phyloP scores from a whole-genome alignment of 805 yeast genomes.

The Candida khao-thaluensis region DNA sequence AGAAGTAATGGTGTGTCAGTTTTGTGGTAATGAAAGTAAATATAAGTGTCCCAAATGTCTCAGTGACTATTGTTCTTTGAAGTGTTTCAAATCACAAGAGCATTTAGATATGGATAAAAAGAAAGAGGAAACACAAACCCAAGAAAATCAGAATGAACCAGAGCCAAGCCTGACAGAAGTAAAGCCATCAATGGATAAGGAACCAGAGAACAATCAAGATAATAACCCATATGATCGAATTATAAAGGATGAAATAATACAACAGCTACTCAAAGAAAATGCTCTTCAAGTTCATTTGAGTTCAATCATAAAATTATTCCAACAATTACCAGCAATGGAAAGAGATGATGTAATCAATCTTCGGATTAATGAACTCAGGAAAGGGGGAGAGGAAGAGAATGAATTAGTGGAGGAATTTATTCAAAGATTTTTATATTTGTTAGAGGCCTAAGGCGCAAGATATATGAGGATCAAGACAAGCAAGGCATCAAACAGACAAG shows the following conservation, averaged over 20 bases:
- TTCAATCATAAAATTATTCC: slow-evolving; percentile 31
- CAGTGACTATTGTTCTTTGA: slow-evolving; percentile 52
- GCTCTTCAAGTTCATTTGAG: slow-evolving; percentile 57
- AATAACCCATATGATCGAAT: slow-evolving; percentile 28
- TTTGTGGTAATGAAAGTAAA: slow-evolving; percentile 42
- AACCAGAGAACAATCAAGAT: too few species aligned
- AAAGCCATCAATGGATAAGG: neutral
- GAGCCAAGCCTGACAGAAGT: neutral
- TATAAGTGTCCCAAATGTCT: slow-evolving; percentile 59
- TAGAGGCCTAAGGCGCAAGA: too few species aligned
- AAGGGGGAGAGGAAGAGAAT: slow-evolving; percentile 66
- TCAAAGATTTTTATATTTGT: slow-evolving; percentile 25
- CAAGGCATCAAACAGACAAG: too few species aligned
- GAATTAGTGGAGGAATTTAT: slow-evolving; percentile 71
- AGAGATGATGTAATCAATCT: slow-evolving; percentile 58
- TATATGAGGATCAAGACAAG: too few species aligned
- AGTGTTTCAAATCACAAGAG: slow-evolving; percentile 49
- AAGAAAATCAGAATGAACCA: neutral
- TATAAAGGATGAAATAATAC: slow-evolving; percentile 43
- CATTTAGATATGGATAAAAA: slow-evolving; percentile 7
- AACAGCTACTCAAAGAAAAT: slow-evolving; percentile 47
- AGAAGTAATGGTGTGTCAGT: slow-evolving; percentile 28
- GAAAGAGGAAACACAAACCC: neutral
- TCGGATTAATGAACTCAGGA: slow-evolving; percentile 58
- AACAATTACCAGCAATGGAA: slow-evolving; percentile 40